A percentile compares a stretch with the other conserved stretches of the same genome.
Evolutionary conservation across 2,329 filamentous ascomycete species (phyloP).

Genomic region (Botrytis squamosa): DNA sequence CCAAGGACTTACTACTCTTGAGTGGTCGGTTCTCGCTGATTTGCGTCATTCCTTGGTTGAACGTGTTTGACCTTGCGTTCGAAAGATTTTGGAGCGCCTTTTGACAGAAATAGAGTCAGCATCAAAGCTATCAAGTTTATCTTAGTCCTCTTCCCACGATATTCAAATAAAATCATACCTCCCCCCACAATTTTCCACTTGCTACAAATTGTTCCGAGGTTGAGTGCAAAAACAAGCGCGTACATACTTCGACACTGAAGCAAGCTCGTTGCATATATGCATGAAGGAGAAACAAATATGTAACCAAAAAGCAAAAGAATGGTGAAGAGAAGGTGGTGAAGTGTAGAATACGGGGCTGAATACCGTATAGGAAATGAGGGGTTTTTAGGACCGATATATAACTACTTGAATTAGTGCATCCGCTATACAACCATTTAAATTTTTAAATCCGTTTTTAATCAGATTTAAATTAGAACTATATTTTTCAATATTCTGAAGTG

Average conservation of each 20-base stretch:
- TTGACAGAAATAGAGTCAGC: neutral
- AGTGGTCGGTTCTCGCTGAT: conserved; percentile 20
- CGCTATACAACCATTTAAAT: too few relatives aligned
- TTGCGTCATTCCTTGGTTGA: conserved; percentile 17
- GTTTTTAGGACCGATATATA: too few relatives aligned
- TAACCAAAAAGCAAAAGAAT: neutral
- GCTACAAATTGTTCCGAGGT: neutral
- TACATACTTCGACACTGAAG: neutral
- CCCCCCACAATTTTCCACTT: neutral
- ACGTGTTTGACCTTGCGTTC: conserved; percentile 21
- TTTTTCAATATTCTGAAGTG: too few relatives aligned
- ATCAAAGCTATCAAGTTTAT: conserved; percentile 1
- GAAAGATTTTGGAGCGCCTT: conserved; percentile 20
- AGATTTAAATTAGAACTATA: too few relatives aligned
- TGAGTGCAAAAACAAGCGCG: neutral
- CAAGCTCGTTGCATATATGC: neutral
- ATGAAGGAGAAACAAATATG: neutral
- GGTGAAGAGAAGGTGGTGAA: neutral
- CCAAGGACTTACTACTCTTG: conserved; percentile 22
- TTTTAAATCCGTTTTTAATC: too few relatives aligned
- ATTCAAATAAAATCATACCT: neutral
- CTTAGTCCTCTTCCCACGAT: neutral
- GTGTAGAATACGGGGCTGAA: neutral
- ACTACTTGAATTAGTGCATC: too few relatives aligned
- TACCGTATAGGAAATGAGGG: neutral